Base-by-base conservation (phyloP, 805 yeast species). In the Wickerhamiella vanderwaltii region DNA sequence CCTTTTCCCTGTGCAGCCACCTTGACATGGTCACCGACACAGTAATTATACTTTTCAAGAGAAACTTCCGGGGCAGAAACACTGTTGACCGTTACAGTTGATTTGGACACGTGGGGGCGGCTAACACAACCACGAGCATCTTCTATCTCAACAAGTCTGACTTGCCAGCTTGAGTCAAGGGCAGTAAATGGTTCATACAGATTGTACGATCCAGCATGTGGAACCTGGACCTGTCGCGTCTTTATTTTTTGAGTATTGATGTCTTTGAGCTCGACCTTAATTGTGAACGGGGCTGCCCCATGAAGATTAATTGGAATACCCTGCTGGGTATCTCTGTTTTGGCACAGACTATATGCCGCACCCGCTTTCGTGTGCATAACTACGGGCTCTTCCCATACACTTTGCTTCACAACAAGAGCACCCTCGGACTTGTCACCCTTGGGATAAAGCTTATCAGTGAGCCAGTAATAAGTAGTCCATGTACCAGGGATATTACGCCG, bases 21-120 rank as follows among this genome's bases (percentile, higher is more conserved):
- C 1, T 79, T 68, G 19, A 91, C 73, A 46, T 81, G 79, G 47
- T 88, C 97, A 9, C 98, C 99, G 20, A 88, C 94, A 69, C 99
- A 91, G 54, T 77, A 79, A 52, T 79, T 72, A 5, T n/a, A 24
- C 18, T 13, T 23, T 5, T 24, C 35, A 9, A 38, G 4, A 9
- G 13, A 24, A 4, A 38, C 26, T n/a, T 18, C 6, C 13, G 41
- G 41, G 18, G 41, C 41, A 2, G 9, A 9, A 2, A 29, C 35
- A 12, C 24, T 30, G 19, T 30, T 38, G 19, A 38, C 35, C n/a
- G 15, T 23, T 11, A 38, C 41, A 2, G 3, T 65, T n/a, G 60
- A 54, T 7, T 51, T 58, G n/a, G 58, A 55, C 3, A 24, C 30
- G 43, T 72, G 62, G 4, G 64, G 62, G 19, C 62, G 71, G 31